phyloP scores from a whole-genome alignment of 108 stramenopile genomes.

The Epipyxis sp. region DNA sequence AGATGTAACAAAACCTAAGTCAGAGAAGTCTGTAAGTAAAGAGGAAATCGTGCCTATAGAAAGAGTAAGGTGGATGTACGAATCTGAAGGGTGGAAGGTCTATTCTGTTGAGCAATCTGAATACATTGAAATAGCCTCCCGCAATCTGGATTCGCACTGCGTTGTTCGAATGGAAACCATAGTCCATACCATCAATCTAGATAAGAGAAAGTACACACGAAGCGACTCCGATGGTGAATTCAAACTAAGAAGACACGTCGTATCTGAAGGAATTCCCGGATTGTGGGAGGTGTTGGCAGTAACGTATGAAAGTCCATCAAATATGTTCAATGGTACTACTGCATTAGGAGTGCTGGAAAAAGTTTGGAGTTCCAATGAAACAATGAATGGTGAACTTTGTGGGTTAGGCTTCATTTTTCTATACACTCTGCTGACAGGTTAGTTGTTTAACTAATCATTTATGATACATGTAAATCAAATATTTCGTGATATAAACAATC shows the following conservation, averaged over 20 bases:
- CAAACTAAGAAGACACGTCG: constrained; percentile 32
- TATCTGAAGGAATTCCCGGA: constrained; percentile 26
- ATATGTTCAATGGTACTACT: constrained; percentile 5
- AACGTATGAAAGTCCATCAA: constrained; percentile 20
- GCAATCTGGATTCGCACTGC: background rate
- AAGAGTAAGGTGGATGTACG: constrained; percentile 7
- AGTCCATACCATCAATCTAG: background rate
- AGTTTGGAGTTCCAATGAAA: constrained; percentile 31
- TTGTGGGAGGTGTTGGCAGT: constrained; percentile 35
- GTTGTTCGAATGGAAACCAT: background rate
- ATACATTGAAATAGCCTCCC: background rate
- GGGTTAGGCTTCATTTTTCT: constrained; percentile 41
- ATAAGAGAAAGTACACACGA: too few species aligned
- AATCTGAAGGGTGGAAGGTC: background rate
- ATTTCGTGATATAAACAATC: too few species aligned
- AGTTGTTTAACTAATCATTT: constrained; percentile 20
- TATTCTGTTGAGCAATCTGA: constrained; percentile 7
- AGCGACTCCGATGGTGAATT: too few species aligned
- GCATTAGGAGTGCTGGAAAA: constrained; percentile 21
- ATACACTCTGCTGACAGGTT: constrained; percentile 37
- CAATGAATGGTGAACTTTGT: constrained; percentile 25
- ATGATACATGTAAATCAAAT: too few species aligned
- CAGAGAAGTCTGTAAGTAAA: background rate
- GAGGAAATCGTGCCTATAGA: background rate
- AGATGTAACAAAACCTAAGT: background rate